Percentiles rank a stretch among this genome's conserved stretches.
Conservation (phyloP, 2,329 filamentous ascomycete genomes). For the Aureobasidium mangrovei region DNA sequence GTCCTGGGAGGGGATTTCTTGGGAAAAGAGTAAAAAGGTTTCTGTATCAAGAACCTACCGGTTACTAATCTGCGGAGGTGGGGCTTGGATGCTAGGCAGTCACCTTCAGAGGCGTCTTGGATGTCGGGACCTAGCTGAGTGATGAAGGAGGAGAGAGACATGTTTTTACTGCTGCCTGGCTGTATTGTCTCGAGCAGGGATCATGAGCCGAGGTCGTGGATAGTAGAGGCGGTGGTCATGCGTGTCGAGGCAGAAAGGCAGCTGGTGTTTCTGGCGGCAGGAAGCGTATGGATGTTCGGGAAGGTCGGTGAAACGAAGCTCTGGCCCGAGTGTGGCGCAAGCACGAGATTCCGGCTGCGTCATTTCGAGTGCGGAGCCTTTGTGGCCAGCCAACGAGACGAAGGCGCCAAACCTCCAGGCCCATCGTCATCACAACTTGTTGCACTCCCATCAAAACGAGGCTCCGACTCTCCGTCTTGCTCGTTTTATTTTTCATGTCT, state of each 20-base stretch:
- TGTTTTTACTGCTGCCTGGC: not conserved
- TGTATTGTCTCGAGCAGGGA: no score
- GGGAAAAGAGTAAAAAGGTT: conserved; percentile 78
- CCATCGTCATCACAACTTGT: conserved; percentile 5
- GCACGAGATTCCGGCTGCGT: not conserved
- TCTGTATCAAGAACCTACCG: conserved; percentile 45
- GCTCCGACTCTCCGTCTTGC: not conserved
- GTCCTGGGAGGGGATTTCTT: conserved; percentile 61
- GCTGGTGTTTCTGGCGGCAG: no score
- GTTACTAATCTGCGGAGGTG: conserved; percentile 14
- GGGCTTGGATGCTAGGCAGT: conserved; percentile 1
- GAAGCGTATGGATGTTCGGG: not conserved
- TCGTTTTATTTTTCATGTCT: conserved; percentile 10
- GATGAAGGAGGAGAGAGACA: conserved; percentile 5
- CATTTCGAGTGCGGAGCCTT: not conserved
- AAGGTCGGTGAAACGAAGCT: not conserved
- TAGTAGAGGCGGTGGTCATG: no score
- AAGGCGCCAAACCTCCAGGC: not conserved
- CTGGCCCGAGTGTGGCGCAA: conserved; percentile 3
- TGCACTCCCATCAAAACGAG: not conserved
- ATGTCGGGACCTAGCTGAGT: conserved; percentile 37
- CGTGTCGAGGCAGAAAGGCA: no score
- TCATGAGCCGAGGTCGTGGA: no score
- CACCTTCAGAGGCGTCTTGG: conserved; percentile 17
- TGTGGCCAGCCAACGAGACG: not conserved